Evolutionary conservation across 106 monocot genomes (phyloP).

Genomic region (Dendrobium huoshanense): DNA sequence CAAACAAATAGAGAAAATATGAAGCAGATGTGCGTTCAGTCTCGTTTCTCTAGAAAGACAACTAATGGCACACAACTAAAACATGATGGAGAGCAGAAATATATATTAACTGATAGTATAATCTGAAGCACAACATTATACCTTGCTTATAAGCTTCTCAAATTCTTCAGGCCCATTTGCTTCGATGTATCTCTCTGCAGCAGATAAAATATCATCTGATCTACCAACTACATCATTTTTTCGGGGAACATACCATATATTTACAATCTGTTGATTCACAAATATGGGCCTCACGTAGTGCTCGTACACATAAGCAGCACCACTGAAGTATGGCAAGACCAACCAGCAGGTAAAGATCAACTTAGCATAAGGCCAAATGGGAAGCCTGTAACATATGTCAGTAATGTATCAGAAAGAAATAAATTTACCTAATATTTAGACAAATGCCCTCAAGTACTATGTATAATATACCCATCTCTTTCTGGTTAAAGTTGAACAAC

Average conservation of each 20-base stretch:
- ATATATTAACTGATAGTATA: neutral
- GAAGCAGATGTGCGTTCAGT: neutral
- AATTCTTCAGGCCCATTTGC: slow-evolving; percentile 77
- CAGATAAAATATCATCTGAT: slow-evolving; percentile 59
- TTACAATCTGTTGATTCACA: slow-evolving; percentile 50
- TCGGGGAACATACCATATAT: slow-evolving; percentile 43
- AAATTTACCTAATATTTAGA: neutral
- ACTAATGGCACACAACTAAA: neutral
- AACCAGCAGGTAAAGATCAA: slow-evolving; percentile 75
- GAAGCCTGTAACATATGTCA: slow-evolving; percentile 49
- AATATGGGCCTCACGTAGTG: slow-evolving; percentile 61
- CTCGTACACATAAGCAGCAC: slow-evolving; percentile 85
- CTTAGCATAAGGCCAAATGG: slow-evolving; percentile 88
- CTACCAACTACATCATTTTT: slow-evolving; percentile 34
- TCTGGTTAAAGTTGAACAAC: no score
- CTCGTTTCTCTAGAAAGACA: neutral
- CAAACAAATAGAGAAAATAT: neutral
- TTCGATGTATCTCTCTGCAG: slow-evolving; percentile 70
- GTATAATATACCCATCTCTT: no score
- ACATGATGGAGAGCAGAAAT: neutral
- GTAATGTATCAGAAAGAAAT: neutral
- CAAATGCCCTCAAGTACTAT: neutral
- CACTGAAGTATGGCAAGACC: slow-evolving; percentile 87
- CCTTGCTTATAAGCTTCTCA: slow-evolving; percentile 78
- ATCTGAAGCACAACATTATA: slow-evolving; percentile 11